phyloP scores from a whole-genome alignment of 2,329 filamentous ascomycete genomes.

The Verticillium isaacii region DNA sequence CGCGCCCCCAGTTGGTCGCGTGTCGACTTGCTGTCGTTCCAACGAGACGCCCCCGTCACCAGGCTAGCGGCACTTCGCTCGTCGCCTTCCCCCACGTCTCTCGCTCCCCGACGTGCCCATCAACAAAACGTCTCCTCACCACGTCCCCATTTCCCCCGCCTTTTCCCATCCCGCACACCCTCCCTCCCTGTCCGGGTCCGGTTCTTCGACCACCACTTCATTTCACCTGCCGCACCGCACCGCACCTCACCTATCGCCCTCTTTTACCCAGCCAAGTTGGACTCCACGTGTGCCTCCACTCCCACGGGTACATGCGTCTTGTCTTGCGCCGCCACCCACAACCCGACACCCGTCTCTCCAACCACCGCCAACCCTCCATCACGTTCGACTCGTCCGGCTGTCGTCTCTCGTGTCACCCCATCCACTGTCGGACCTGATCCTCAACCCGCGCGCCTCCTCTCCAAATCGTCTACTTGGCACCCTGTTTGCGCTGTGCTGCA shows the following conservation, averaged over 20 bases:
- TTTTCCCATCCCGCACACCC: constrained; percentile 15
- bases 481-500: neutral
- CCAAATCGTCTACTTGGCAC: neutral
- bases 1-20: neutral
- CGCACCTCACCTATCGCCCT: constrained; percentile 1
- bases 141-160: constrained; percentile 14
- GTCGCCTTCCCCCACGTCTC: neutral
- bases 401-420: constrained; percentile 8
- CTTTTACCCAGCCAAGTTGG: constrained; percentile 9
- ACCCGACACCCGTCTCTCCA: constrained; percentile 7
- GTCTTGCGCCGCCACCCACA: constrained; percentile 10
- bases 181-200: constrained; percentile 11
- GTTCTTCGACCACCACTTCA: constrained; percentile 18
- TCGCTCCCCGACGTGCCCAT: neutral
- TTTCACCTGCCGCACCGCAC: neutral
- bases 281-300: constrained; percentile 4
- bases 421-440: constrained; percentile 6
- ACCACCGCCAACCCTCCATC: constrained; percentile 5
- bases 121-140: constrained; percentile 10
- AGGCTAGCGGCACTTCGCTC: neutral
- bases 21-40: neutral
- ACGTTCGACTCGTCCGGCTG: constrained; percentile 6
- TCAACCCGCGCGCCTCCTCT: constrained; percentile 4
- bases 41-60: neutral
- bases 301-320: constrained; percentile 8